Evolutionary conservation across 2,329 filamentous ascomycete genomes (phyloP), one percentile per base, ranked within the genome.

Genomic region (Diaporthe sp.): DNA sequence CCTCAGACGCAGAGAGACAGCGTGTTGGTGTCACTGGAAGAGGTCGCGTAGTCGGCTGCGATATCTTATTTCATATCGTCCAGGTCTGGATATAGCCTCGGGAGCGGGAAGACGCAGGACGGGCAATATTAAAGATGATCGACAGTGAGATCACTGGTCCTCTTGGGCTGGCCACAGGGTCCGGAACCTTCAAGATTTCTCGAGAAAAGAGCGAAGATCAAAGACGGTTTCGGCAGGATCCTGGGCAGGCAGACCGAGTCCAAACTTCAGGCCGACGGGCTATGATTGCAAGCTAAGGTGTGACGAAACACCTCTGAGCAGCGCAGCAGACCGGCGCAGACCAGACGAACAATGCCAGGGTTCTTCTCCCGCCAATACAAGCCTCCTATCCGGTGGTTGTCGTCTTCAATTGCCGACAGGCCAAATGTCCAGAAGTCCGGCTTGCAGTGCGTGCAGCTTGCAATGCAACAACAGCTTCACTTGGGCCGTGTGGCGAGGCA

Each of bases 221-320:
- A n/a, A 34, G 17, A 34, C 6, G 44, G 22, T 55, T 12, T 39
- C 57, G 51, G 28, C 31, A 61, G 60, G 46, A 39, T 49, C 71
- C 77, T 65, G 81, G 73, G 37, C 34, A 39, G 65, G 44, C 6
- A 22, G 58, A 58, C 42, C 34, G 34, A 46, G 34, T 25, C 22
- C 34, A 46, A 46, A 31, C 67, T 46, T 49, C 28, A 72, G 49
- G 53, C 37, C 53, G 49, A 44, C 58, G 73, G 73, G 58, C 28
- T 28, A 15, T 55, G 68, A 31, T 57, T 57, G 67, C 73, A 42
- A 55, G 58, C 37, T 57, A 61, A 67, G 57, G 68, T 65, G 73
- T 72, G 49, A 75, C 73, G 51, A 71, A 57, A 53, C 57, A 39
- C 34, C 65, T 62, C n/a, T 62, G 44, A 28, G 39, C 46, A 53